These are phyloP conservation scores for Lomentospora prolificans DNA, from an alignment of 2,329 filamentous ascomycete genomes.

Conservation along the genomic window DNA sequence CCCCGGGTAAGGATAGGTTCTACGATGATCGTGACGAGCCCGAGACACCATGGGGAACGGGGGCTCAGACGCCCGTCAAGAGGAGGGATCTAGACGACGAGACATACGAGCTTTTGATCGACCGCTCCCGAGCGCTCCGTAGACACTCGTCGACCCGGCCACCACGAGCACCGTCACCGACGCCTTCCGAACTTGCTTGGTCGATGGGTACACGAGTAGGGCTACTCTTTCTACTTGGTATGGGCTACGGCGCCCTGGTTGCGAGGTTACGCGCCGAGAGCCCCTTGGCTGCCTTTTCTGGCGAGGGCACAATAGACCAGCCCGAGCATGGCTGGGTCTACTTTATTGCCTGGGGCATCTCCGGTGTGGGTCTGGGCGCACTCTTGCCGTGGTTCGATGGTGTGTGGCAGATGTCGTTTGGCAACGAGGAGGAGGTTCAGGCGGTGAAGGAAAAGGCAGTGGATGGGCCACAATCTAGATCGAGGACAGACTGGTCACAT, in stretches of 20 bases:
- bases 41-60: slow-evolving; percentile 69
- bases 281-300: slow-evolving; percentile 37
- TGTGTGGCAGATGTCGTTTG: slow-evolving; percentile 53
- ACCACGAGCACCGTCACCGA: slow-evolving; percentile 16
- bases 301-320: neutral
- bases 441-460: slow-evolving; percentile 19
- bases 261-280: slow-evolving; percentile 65
- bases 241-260: slow-evolving; percentile 74
- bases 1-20: slow-evolving; percentile 38
- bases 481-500: slow-evolving; percentile 62
- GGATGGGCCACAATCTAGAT: slow-evolving; percentile 20
- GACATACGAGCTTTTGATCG: slow-evolving; percentile 33
- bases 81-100: slow-evolving; percentile 32
- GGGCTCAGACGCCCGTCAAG: slow-evolving; percentile 56
- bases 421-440: slow-evolving; percentile 22
- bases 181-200: slow-evolving; percentile 21
- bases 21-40: slow-evolving; percentile 38
- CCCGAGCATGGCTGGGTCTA: slow-evolving; percentile 51
- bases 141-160: slow-evolving; percentile 26
- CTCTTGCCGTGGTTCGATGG: slow-evolving; percentile 77
- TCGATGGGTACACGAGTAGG: slow-evolving; percentile 47
- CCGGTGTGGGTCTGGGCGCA: slow-evolving; percentile 67
- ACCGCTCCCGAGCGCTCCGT: slow-evolving; percentile 21
- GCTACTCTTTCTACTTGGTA: slow-evolving; percentile 68
- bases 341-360: slow-evolving; percentile 69